Conservation (phyloP, 2,329 filamentous ascomycete species). For the Fonsecaea pedrosoi region DNA sequence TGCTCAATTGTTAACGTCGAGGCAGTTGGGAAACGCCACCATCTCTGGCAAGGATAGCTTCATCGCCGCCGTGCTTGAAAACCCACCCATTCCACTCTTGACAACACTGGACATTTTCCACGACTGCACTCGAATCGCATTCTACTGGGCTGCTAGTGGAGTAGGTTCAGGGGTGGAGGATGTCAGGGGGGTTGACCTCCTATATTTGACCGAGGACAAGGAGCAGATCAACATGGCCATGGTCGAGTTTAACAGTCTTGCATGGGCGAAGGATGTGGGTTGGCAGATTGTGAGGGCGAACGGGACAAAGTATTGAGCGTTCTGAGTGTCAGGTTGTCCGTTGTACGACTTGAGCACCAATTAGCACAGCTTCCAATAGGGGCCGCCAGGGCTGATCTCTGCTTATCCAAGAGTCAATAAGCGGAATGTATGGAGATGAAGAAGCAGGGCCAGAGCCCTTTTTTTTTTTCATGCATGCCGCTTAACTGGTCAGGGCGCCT, state of each 20-base stretch:
- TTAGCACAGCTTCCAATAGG: not conserved
- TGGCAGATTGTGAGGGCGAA: slow-evolving; percentile 21
- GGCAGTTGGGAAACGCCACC: slow-evolving; percentile 24
- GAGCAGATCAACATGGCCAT: slow-evolving; percentile 32
- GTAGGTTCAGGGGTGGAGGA: slow-evolving; percentile 18
- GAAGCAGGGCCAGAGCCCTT: not conserved
- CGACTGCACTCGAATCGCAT: slow-evolving; percentile 32
- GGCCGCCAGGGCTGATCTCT: too few species aligned
- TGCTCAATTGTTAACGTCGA: not conserved
- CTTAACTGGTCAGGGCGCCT: too few species aligned
- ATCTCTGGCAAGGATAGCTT: slow-evolving; percentile 26
- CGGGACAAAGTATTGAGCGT: slow-evolving; percentile 18
- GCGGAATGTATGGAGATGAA: too few species aligned
- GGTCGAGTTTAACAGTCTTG: slow-evolving; percentile 36
- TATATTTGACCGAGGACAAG: slow-evolving; percentile 21
- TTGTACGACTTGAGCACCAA: not conserved
- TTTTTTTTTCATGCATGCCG: too few species aligned
- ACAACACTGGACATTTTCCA: slow-evolving; percentile 30
- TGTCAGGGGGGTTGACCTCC: slow-evolving; percentile 29
- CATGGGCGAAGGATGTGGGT: slow-evolving; percentile 29
- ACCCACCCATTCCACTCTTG: slow-evolving; percentile 26
- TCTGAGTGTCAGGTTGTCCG: not conserved
- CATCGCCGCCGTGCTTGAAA: slow-evolving; percentile 15
- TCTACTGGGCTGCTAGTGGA: slow-evolving; percentile 29
- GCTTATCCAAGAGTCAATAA: too few species aligned